phyloP scores from a whole-genome alignment of 805 yeast genomes.

The Groenewaldozyma salmanticensis region DNA sequence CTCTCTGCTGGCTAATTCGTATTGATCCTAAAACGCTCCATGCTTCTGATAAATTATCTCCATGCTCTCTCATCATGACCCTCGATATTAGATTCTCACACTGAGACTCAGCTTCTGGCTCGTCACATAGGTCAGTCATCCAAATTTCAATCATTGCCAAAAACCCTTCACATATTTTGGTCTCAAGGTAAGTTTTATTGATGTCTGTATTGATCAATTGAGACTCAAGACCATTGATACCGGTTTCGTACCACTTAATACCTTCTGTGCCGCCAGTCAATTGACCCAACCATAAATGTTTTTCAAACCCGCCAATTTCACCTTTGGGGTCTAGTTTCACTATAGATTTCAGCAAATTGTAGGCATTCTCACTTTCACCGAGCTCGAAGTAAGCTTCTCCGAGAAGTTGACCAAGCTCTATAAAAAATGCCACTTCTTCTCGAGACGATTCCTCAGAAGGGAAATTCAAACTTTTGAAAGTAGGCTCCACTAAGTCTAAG shows the following conservation, averaged over 20 bases:
- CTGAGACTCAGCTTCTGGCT: conserved; percentile 69
- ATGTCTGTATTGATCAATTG: conserved; percentile 24
- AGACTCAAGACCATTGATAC: conserved; percentile 43
- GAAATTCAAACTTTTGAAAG: conserved; percentile 8
- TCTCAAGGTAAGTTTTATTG: conserved; percentile 16
- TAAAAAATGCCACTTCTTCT: conserved; percentile 4
- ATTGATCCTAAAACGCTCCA: conserved; percentile 79
- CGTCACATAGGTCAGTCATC: conserved; percentile 98
- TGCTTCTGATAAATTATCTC: conserved; percentile 55
- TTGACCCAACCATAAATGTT: conserved; percentile 86
- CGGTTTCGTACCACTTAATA: conserved; percentile 48
- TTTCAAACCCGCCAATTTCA: conserved; percentile 51
- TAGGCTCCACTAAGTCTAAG: conserved; percentile 34
- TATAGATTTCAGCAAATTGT: conserved; percentile 46
- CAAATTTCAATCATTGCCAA: conserved; percentile 78
- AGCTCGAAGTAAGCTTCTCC: conserved; percentile 76
- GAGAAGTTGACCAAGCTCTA: conserved; percentile 27
- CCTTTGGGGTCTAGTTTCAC: conserved; percentile 66
- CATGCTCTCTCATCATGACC: conserved; percentile 42
- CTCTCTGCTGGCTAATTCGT: conserved; percentile 75
- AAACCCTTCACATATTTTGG: conserved; percentile 64
- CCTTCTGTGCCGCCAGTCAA: conserved; percentile 79
- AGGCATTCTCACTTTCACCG: conserved; percentile 73
- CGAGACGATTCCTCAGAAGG: neutral
- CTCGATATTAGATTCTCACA: conserved; percentile 65